phyloP scores from a whole-genome alignment of 2,329 filamentous ascomycete genomes.

The Aspergillus phoenicis region DNA sequence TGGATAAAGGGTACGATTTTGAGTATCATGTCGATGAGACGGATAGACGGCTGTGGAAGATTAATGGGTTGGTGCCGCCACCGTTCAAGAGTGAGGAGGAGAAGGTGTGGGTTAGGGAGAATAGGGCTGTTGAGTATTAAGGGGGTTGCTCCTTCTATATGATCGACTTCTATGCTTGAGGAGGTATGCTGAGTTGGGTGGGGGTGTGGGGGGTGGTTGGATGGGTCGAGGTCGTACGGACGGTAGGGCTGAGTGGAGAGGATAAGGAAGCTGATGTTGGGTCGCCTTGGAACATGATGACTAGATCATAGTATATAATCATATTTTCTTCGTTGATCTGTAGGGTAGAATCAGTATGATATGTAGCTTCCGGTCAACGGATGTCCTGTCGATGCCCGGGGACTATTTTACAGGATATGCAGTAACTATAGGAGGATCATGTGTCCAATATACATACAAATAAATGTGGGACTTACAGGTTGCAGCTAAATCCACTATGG shows the following conservation, averaged over 20 bases:
- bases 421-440: no score
- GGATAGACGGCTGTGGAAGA: conserved; percentile 27
- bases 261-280: no score
- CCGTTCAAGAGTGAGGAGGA: conserved; percentile 10
- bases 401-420: no score
- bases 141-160: not conserved
- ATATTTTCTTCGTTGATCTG: no score
- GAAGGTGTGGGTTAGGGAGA: conserved; percentile 4
- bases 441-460: no score
- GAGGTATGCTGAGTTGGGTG: not conserved
- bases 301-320: no score
- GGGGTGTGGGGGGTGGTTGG: not conserved
- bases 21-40: conserved; percentile 28
- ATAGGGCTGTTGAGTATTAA: not conserved
- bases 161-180: not conserved
- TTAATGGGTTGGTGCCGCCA: conserved; percentile 27
- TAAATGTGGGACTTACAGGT: not conserved
- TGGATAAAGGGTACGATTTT: conserved; percentile 24
- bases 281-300: no score
- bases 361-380: no score
- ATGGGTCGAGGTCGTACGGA: not conserved
- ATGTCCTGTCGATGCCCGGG: no score
- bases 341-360: no score
- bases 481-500: no score
- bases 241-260: not conserved